Conservation (phyloP, 768 basidiomycete genomes). For the Phanerochaete sordida region DNA sequence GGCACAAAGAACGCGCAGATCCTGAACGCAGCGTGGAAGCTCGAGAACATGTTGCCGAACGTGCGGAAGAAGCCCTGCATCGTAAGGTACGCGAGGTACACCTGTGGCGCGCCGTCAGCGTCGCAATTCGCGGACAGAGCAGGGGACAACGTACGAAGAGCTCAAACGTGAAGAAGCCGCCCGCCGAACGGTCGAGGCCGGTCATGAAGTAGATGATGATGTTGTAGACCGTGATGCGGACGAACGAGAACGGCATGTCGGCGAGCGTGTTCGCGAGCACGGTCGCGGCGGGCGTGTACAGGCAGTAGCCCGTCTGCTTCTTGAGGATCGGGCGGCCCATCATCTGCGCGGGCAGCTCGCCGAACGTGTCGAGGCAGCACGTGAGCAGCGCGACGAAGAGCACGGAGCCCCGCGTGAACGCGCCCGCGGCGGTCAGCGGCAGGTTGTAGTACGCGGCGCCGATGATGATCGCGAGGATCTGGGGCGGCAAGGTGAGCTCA, state of each 20-base stretch:
- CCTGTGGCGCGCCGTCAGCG: conserved; percentile 22
- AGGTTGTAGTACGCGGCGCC: conserved; percentile 75
- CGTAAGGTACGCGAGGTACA: conserved; percentile 58
- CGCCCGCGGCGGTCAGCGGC: conserved; percentile 70
- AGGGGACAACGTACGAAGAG: too few species aligned
- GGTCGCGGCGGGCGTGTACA: conserved; percentile 65
- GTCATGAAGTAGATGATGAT: conserved; percentile 70
- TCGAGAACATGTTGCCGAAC: conserved; percentile 53
- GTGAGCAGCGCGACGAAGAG: conserved; percentile 70
- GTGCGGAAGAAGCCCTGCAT: conserved; percentile 88
- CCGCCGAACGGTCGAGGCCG: conserved; percentile 38
- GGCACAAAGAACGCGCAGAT: conserved; percentile 69
- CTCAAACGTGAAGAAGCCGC: conserved; percentile 55
- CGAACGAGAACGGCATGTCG: conserved; percentile 66
- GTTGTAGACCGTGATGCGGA: conserved; percentile 56
- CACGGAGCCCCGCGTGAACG: conserved; percentile 84
- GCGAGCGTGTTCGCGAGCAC: conserved; percentile 64
- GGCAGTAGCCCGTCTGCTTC: conserved; percentile 62
- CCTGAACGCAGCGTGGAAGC: conserved; percentile 52
- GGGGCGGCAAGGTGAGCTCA: neutral
- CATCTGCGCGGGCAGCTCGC: conserved; percentile 78
- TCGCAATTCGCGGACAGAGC: too few species aligned
- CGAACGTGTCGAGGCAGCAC: conserved; percentile 68
- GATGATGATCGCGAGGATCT: conserved; percentile 60
- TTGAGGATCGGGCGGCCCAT: conserved; percentile 71